Base-by-base conservation (phyloP, 495 filamentous ascomycete species). In the Podospora australis region DNA sequence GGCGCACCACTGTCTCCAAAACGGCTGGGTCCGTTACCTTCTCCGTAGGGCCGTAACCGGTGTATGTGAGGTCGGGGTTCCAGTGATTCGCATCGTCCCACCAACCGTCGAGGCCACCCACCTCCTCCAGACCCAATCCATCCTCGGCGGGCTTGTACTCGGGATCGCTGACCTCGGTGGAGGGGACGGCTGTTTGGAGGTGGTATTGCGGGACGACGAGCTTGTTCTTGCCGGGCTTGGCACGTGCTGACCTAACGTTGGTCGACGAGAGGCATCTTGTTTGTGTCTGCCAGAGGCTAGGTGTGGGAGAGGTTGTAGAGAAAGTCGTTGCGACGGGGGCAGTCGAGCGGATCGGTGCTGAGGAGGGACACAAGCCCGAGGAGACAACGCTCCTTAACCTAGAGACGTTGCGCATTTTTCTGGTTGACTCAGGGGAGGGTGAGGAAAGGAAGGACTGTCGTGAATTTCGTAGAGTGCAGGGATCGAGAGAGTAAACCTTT, bases 131-230 rank as follows among this genome's bases (percentile, higher is more conserved):
- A 0, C 73, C 80, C 7, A 79, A 69, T 62, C 73, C 79, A 6
- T 67, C 73, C 25, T 68, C 64, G 42, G 86, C 83, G 21, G 77
- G 76, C 39, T 64, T 56, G 59, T 90, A 90, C 3, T 59, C 34
- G 9, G 67, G 39, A 35, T 74, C 70, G 1, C 52, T 52, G 7
- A 74, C 54, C 8, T 64, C 55, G 11, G 53, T 46, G 2, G 48
- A 22, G 0, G 43, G 35, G 44, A 49, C 53, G 17, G 53, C 65
- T 16, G n/a, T 36, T 6, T 36, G 32, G n/a, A 17, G 32, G 32
- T 36, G 32, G 32, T 36, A 6, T 36, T n/a, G n/a, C n/a, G n/a
- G n/a, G n/a, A n/a, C n/a, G n/a, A n/a, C n/a, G n/a, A n/a, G n/a
- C n/a, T n/a, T n/a, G n/a, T n/a, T n/a, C n/a, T n/a, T n/a, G n/a